Conservation (phyloP, 148 eudicot genomes). For the Dysphania ambrosioides region DNA sequence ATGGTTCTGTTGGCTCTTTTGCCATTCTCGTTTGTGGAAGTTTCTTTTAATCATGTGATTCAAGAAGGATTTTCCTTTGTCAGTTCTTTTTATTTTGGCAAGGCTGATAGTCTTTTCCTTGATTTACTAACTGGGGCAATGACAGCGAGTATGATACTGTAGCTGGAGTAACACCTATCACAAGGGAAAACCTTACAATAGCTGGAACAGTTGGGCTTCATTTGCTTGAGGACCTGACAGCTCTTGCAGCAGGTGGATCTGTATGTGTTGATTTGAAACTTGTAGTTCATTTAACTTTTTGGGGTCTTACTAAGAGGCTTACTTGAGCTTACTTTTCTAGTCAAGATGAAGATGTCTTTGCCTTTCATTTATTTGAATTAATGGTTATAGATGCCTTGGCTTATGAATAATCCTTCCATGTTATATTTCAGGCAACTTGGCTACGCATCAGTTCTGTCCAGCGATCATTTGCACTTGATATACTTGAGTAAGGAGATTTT, state of each 20-base stretch:
- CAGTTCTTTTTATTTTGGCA: not conserved
- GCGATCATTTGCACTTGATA: constrained; percentile 92
- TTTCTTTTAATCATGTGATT: constrained; percentile 1
- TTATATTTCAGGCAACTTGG: constrained; percentile 72
- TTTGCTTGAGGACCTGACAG: constrained; percentile 95
- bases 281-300: constrained; percentile 13
- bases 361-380: not conserved
- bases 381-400: not conserved
- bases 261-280: constrained; percentile 69
- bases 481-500: constrained; percentile 90
- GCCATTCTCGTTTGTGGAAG: constrained; percentile 4
- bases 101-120: constrained; percentile 9
- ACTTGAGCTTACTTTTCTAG: constrained; percentile 1
- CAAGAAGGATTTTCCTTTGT: not conserved
- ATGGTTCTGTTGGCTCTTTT: constrained; percentile 14
- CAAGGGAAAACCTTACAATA: constrained; percentile 68
- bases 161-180: constrained; percentile 49
- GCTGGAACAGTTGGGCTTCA: constrained; percentile 81
- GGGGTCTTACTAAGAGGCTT: not conserved
- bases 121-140: constrained; percentile 21
- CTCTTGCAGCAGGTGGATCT: constrained; percentile 99
- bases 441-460: constrained; percentile 66
- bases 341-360: not conserved
- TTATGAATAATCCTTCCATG: not conserved
- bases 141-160: constrained; percentile 54